Evolutionary conservation across 2,329 filamentous ascomycete genomes (phyloP).

Genomic region (Fusarium tupiense): DNA sequence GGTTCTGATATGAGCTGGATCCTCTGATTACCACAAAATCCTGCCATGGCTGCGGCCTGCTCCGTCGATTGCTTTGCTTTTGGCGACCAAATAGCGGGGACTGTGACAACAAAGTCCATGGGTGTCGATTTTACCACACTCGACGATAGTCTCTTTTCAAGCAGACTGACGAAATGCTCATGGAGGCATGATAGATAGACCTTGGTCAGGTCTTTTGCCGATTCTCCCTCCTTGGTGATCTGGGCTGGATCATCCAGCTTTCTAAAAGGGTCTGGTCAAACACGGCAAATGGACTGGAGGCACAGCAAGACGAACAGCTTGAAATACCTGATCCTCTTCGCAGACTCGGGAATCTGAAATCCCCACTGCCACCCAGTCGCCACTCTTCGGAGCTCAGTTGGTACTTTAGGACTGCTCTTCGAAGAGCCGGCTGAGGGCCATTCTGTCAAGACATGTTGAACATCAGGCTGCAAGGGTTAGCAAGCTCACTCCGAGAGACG

Average conservation of each 20-base stretch:
- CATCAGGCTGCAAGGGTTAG: slow-evolving; percentile 49
- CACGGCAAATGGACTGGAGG: background rate
- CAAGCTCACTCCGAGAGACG: slow-evolving; percentile 1
- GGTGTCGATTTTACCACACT: slow-evolving; percentile 55
- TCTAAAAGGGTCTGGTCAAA: slow-evolving; percentile 39
- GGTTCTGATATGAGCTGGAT: slow-evolving; percentile 62
- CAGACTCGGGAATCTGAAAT: slow-evolving; percentile 56
- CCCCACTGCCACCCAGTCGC: slow-evolving; percentile 59
- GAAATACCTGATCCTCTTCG: slow-evolving; percentile 55
- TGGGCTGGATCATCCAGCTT: slow-evolving; percentile 49
- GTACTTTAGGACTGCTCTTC: slow-evolving; percentile 57
- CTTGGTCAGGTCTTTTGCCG: slow-evolving; percentile 49
- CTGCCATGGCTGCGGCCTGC: slow-evolving; percentile 51
- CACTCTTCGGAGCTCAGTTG: slow-evolving; percentile 58
- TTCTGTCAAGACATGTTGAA: slow-evolving; percentile 53
- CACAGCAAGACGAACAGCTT: slow-evolving; percentile 55
- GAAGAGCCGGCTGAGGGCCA: slow-evolving; percentile 54
- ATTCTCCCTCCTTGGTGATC: slow-evolving; percentile 47
- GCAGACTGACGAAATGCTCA: slow-evolving; percentile 57
- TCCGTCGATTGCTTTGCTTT: slow-evolving; percentile 62
- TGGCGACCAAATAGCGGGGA: slow-evolving; percentile 69
- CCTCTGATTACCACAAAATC: slow-evolving; percentile 52
- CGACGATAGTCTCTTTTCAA: slow-evolving; percentile 55
- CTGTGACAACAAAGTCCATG: slow-evolving; percentile 65
- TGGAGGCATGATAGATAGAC: slow-evolving; percentile 59